These are phyloP conservation scores for Pleurostoma richardsiae DNA, from an alignment of 2,329 filamentous ascomycete species.

Conservation along the genomic window DNA sequence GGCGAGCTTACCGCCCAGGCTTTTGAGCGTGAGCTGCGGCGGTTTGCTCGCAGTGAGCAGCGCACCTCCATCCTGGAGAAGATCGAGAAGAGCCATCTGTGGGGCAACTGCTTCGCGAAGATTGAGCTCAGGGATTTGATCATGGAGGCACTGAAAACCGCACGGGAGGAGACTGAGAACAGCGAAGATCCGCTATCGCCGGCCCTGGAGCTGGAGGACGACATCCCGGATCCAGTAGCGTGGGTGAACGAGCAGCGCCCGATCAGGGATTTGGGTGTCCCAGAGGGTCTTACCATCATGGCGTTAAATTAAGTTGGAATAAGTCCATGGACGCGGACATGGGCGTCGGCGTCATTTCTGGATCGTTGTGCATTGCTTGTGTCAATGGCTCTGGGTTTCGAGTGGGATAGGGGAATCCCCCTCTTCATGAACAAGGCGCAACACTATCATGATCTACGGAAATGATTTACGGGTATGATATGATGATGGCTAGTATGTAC, in stretches of 20 bases:
- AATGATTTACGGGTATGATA: no score
- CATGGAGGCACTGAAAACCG: constrained; percentile 18
- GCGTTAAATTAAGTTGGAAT: constrained; percentile 21
- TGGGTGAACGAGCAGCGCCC: constrained; percentile 20
- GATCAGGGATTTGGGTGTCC: constrained; percentile 28
- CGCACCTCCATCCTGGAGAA: constrained; percentile 19
- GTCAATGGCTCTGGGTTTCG: no score
- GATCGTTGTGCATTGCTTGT: no score
- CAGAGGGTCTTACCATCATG: constrained; percentile 31
- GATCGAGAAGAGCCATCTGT: constrained; percentile 22
- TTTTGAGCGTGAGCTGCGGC: constrained; percentile 20
- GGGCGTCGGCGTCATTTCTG: no score
- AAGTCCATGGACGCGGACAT: not conserved
- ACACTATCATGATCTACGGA: no score
- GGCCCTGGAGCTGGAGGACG: constrained; percentile 6
- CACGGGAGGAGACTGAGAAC: constrained; percentile 2
- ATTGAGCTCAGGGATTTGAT: constrained; percentile 25
- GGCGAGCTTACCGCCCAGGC: constrained; percentile 11
- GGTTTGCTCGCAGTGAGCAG: constrained; percentile 22
- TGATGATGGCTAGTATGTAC: not conserved
- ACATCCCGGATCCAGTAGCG: constrained; percentile 16
- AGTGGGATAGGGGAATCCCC: no score
- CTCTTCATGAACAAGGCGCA: no score
- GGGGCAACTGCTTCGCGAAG: constrained; percentile 25
- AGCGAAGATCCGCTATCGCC: constrained; percentile 4